Evolutionary conservation across 2,329 filamentous ascomycete species (phyloP).

Genomic region (Pyrenophora teres): DNA sequence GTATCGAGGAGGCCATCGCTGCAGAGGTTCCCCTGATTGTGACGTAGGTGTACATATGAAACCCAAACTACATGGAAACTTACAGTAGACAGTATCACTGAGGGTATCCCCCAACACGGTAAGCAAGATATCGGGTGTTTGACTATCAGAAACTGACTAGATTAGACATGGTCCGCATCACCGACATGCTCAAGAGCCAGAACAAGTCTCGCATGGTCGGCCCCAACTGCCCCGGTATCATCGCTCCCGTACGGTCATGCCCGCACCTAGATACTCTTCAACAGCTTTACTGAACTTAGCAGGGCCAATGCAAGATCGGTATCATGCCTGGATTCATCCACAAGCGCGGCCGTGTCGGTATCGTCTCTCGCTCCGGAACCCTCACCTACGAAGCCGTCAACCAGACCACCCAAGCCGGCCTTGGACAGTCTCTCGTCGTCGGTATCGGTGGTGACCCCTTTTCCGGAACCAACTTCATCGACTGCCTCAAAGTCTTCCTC

Average conservation of each 20-base stretch:
- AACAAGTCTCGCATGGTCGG: slow-evolving; percentile 95
- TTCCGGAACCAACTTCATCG: slow-evolving; percentile 99
- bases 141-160: slow-evolving; percentile 20
- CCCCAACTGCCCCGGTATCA: slow-evolving; percentile 98
- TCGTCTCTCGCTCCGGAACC: slow-evolving; percentile 96
- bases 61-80: slow-evolving; percentile 25
- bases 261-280: neutral
- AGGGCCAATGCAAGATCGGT: slow-evolving; percentile 98
- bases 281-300: slow-evolving; percentile 19
- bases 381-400: slow-evolving; percentile 99
- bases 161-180: slow-evolving; percentile 97
- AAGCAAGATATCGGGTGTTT: slow-evolving; percentile 40
- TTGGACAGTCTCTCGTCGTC: slow-evolving; percentile 96
- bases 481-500: slow-evolving; percentile 97
- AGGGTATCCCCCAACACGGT: slow-evolving; percentile 98
- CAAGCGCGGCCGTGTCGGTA: slow-evolving; percentile 98
- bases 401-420: slow-evolving; percentile 95
- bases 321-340: slow-evolving; percentile 99
- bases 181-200: slow-evolving; percentile 96
- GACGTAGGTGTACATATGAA: slow-evolving; percentile 59
- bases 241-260: slow-evolving; percentile 65
- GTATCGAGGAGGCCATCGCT: slow-evolving; percentile 94
- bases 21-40: slow-evolving; percentile 95
- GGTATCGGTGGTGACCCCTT: slow-evolving; percentile 99
- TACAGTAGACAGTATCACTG: slow-evolving; percentile 70